Evolutionary conservation across 768 basidiomycete species (phyloP), one percentile per base, ranked within the genome.

Genomic region (Trametes cubensis): DNA sequence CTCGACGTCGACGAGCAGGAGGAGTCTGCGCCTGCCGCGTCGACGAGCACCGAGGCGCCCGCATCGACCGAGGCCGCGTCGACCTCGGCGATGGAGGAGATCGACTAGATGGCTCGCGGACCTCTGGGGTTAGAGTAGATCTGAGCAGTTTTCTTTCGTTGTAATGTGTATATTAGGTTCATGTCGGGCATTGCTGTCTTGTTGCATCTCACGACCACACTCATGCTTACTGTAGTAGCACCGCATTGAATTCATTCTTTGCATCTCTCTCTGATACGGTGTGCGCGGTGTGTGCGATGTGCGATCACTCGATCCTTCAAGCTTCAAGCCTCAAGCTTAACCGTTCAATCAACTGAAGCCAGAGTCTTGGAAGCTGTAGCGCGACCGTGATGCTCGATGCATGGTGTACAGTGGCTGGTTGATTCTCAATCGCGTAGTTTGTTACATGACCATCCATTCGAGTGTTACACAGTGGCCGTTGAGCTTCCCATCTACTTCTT

Each of bases 41-140:
- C 80, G n/a, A 72, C 79, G 48, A 80, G 78, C 26, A 75, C 76
- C 4, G 82, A 81, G 53, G 80, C 78, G 0, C 80, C 87, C 2
- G 81, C 83, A 28, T 77, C 83, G 61, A 68, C 76, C 55, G 89
- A 88, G 71, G 80, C 76, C 18, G 83, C 86, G 30, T 81, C 89
- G 46, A 83, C 88, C 25, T 92, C 92, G 15, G 89, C 89, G 55
- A 97, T 98, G 95, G 96, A 98, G 84, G 95, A 98, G 82, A 96
- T 98, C 65, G 91, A 93, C 72, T 93, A 87, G 73, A 63, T 26
- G 50, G 15, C 45, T 57, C 25, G n/a, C 53, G 52, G 64, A 51
- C 41, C 47, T 53, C 25, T 55, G 64, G 59, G 57, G 60, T 18
- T 58, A 39, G 38, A 46, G 53, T 63, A 59, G 62, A 63, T 58